phyloP scores from a whole-genome alignment of 495 filamentous ascomycete species.

The Thozetella sp. region DNA sequence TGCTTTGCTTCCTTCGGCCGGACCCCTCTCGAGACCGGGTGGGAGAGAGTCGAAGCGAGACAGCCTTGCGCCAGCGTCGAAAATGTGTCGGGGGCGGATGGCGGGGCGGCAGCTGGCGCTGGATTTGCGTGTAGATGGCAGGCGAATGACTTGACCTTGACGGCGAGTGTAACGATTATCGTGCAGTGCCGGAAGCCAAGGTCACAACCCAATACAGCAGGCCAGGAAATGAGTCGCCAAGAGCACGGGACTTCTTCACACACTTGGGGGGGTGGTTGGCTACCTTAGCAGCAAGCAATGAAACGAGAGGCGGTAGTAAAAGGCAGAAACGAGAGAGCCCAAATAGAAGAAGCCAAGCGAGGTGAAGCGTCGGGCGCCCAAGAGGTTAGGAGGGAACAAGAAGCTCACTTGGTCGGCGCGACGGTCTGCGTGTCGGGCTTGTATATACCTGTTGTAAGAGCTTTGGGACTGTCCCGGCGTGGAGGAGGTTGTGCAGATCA shows the following conservation, averaged over 20 bases:
- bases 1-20: neutral
- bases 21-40: neutral
- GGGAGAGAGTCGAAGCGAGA: neutral
- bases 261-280: neutral
- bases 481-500: conserved; percentile 1
- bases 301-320: conserved; percentile 9
- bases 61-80: neutral
- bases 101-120: neutral
- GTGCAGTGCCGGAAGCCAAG: neutral
- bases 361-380: neutral
- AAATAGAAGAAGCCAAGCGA: neutral
- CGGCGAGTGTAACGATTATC: neutral
- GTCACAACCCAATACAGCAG: neutral
- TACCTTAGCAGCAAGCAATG: neutral
- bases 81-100: neutral
- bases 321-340: conserved; percentile 3
- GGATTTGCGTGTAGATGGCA: neutral
- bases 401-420: neutral
- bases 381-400: conserved; percentile 1
- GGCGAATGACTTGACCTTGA: neutral
- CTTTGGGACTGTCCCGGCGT: neutral
- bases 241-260: neutral
- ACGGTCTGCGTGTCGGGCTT: neutral
- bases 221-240: neutral
- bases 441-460: conserved; percentile 1